These are phyloP conservation scores for Dactylellina parvicollis DNA, from an alignment of 2,329 filamentous ascomycete genomes.

Conservation along the genomic window DNA sequence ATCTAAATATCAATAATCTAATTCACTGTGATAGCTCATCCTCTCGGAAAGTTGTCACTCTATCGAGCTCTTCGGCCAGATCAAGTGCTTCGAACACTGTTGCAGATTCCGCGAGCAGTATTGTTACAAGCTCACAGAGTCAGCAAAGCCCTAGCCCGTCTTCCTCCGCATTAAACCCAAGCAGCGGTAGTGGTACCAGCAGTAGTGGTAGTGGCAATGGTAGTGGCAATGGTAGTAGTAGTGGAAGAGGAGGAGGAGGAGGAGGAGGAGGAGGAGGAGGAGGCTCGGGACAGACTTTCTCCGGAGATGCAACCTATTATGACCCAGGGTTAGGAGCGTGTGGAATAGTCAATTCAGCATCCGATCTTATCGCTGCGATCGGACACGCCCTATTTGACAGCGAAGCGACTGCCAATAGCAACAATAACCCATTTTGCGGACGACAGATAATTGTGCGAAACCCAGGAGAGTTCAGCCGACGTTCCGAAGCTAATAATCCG, in stretches of 20 bases:
- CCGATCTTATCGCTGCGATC: constrained; percentile 57
- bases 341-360: constrained; percentile 56
- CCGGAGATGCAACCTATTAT: constrained; percentile 58
- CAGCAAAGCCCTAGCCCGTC: constrained; percentile 5
- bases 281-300: constrained; percentile 51
- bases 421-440: constrained; percentile 57
- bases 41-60: constrained; percentile 33
- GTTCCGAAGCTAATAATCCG: not conserved
- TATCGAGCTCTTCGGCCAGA: constrained; percentile 22
- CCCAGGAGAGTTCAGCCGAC: constrained; percentile 38
- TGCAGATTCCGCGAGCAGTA: constrained; percentile 1
- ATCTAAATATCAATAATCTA: not conserved
- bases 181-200: constrained; percentile 30
- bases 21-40: constrained; percentile 10
- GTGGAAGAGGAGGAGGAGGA: no score
- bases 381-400: constrained; percentile 57
- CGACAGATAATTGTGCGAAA: constrained; percentile 56
- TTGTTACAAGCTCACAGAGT: not conserved
- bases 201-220: no score
- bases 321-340: constrained; percentile 57
- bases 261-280: no score
- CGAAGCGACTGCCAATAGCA: constrained; percentile 56
- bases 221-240: no score
- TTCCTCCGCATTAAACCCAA: constrained; percentile 30
- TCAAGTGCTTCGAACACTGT: not conserved